Conservation (phyloP, 1,284 basidiomycete genomes). For the Ustilago loliicola region DNA sequence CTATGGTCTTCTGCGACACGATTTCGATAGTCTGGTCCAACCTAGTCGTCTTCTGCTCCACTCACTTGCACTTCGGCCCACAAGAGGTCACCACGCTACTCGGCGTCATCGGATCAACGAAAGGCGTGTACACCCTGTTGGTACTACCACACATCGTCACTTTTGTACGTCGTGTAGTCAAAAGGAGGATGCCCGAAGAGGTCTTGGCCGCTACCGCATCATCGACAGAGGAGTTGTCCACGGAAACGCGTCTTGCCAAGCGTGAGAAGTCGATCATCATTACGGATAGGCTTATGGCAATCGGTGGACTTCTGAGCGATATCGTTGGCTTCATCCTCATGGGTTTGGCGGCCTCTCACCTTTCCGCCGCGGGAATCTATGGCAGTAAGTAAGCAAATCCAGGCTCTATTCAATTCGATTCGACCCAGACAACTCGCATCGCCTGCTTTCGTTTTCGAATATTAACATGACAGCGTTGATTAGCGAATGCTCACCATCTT, state of each 20-base stretch:
- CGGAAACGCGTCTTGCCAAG: slow-evolving; percentile 10
- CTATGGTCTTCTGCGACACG: slow-evolving; percentile 23
- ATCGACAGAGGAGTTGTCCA: slow-evolving; percentile 6
- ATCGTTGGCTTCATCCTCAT: slow-evolving; percentile 24
- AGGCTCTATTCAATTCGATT: too few species aligned
- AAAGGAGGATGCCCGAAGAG: slow-evolving; percentile 32
- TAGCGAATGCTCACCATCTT: neutral
- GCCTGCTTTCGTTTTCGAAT: too few species aligned
- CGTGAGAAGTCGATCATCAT: slow-evolving; percentile 37
- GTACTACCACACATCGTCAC: slow-evolving; percentile 31
- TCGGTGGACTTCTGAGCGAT: slow-evolving; percentile 23
- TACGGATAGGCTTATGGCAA: slow-evolving; percentile 35
- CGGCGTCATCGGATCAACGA: slow-evolving; percentile 24
- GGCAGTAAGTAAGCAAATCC: slow-evolving; percentile 17
- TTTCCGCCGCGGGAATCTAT: slow-evolving; percentile 28
- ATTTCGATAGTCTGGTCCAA: slow-evolving; percentile 31
- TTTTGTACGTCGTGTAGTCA: slow-evolving; percentile 17
- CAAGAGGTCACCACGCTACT: slow-evolving; percentile 24
- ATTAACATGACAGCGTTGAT: neutral
- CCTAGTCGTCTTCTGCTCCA: slow-evolving; percentile 38
- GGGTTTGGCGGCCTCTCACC: slow-evolving; percentile 29
- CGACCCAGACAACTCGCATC: too few species aligned
- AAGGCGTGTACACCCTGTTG: slow-evolving; percentile 29
- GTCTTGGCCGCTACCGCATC: neutral
- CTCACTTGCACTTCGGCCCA: slow-evolving; percentile 38